Evolutionary conservation across 768 basidiomycete species (phyloP).

Genomic region (Suillus cothurnatus): DNA sequence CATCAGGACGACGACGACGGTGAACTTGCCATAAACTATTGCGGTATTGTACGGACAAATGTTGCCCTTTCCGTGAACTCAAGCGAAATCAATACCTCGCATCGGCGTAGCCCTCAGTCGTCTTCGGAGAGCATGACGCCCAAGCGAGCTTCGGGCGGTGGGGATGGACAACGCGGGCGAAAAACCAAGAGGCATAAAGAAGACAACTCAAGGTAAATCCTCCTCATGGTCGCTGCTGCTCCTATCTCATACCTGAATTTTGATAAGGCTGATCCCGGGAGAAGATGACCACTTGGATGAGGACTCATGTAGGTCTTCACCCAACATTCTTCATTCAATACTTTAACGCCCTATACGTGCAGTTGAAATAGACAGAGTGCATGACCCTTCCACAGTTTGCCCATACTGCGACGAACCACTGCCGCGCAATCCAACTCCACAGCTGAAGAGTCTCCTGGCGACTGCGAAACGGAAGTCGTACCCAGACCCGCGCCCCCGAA

Average conservation of each 20-base stretch:
- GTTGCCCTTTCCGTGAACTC: conserved; percentile 44
- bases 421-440: conserved; percentile 62
- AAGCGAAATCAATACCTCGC: conserved; percentile 43
- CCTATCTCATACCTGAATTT: not conserved
- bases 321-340: not conserved
- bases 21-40: not conserved
- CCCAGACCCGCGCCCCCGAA: conserved; percentile 65
- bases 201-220: conserved; percentile 15
- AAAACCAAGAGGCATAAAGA: conserved; percentile 38
- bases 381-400: conserved; percentile 71
- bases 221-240: not conserved
- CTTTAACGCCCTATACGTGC: conserved; percentile 7
- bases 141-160: conserved; percentile 38
- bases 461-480: conserved; percentile 54
- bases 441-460: conserved; percentile 55
- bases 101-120: conserved; percentile 29
- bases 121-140: conserved; percentile 12
- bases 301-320: conserved; percentile 41
- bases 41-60: not conserved
- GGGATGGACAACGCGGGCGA: conserved; percentile 28
- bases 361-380: conserved; percentile 54
- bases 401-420: conserved; percentile 80
- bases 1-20: conserved; percentile 9
- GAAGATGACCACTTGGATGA: conserved; percentile 27
- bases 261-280: not conserved